These are phyloP conservation scores for Saccharomycopsis malanga DNA, from an alignment of 805 yeast species.

Conservation along the genomic window DNA sequence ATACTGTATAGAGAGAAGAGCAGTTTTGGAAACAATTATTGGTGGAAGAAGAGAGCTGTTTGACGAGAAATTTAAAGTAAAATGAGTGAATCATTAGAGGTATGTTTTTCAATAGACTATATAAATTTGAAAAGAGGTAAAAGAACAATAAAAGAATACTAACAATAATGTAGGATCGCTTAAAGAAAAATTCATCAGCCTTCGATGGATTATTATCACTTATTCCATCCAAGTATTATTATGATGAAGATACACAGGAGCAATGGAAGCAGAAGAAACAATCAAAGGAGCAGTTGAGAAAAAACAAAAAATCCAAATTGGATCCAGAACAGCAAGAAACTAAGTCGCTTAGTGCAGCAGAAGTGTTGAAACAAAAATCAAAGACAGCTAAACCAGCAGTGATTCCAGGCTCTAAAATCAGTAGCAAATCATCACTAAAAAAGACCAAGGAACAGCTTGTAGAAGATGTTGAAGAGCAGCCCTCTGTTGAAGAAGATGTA, in stretches of 20 bases:
- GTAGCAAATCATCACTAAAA: conserved; percentile 11
- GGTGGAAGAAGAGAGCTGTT: not conserved
- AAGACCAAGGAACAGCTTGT: conserved; percentile 11
- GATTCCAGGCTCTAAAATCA: conserved; percentile 31
- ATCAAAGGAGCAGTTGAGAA: conserved; percentile 53
- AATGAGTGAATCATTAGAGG: conserved; percentile 57
- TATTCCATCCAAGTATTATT: conserved; percentile 91
- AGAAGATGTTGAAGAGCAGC: conserved; percentile 23
- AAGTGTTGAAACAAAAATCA: conserved; percentile 49
- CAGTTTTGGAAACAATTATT: not conserved
- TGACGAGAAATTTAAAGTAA: not conserved
- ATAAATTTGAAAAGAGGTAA: not conserved
- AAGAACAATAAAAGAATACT: not conserved
- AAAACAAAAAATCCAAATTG: conserved; percentile 61
- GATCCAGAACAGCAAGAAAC: conserved; percentile 57
- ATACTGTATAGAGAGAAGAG: not conserved
- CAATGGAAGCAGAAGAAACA: conserved; percentile 89
- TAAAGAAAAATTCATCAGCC: conserved; percentile 70
- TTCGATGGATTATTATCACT: conserved; percentile 84
- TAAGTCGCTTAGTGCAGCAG: conserved; percentile 41
- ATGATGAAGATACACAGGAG: conserved; percentile 80
- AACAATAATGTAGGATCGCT: conserved; percentile 46
- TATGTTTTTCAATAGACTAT: conserved; percentile 27
- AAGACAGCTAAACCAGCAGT: conserved; percentile 42
- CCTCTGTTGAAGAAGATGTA: conserved; percentile 26